Conservation (phyloP, 768 basidiomycete species). For the Hypholoma fasciculare region DNA sequence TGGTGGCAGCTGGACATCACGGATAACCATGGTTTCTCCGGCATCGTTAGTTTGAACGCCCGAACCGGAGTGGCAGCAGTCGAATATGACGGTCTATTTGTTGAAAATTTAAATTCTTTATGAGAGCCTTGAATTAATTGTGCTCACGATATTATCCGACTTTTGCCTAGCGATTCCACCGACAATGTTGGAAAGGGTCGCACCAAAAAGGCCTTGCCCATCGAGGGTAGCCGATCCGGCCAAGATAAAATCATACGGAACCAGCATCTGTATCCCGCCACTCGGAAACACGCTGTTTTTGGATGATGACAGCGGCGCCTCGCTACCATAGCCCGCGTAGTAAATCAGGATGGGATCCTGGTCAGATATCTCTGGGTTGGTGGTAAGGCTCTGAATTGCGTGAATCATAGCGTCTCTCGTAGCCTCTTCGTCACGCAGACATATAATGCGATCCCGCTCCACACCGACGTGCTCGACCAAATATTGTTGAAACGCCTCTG, state of each 20-base stretch:
- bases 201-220: background rate
- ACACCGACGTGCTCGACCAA: constrained; percentile 1
- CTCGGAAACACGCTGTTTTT: constrained; percentile 4
- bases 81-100: background rate
- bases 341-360: constrained; percentile 63
- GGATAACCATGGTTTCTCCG: background rate
- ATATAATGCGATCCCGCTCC: constrained; percentile 30
- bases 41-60: background rate
- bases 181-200: background rate
- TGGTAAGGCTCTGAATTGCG: constrained; percentile 51
- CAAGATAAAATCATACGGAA: constrained; percentile 5
- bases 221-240: background rate
- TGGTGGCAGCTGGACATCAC: background rate
- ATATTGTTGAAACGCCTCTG: constrained; percentile 1
- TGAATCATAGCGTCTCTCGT: constrained; percentile 51
- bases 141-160: constrained; percentile 11
- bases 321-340: constrained; percentile 62
- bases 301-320: constrained; percentile 47
- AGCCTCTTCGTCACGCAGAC: constrained; percentile 53
- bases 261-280: constrained; percentile 25
- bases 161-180: background rate
- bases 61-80: constrained; percentile 5
- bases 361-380: constrained; percentile 47
- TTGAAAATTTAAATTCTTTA: background rate
- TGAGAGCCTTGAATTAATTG: background rate